phyloP scores from a whole-genome alignment of 2,329 filamentous ascomycete genomes.

The Exophiala aquamarina region DNA sequence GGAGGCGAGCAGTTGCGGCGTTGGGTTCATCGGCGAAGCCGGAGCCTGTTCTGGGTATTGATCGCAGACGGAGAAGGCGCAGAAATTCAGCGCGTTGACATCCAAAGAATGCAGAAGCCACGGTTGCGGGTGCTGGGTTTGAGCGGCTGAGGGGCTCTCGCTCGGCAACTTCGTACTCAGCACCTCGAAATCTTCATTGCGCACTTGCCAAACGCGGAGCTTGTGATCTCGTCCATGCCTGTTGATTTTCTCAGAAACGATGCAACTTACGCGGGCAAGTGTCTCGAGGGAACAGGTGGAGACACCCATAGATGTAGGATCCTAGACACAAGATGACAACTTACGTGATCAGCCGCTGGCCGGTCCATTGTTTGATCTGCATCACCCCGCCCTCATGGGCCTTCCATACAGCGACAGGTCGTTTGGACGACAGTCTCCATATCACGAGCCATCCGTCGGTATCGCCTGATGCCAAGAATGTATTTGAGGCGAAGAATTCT shows the following conservation, averaged over 20 bases:
- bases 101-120: constrained; percentile 83
- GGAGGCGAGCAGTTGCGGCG: constrained; percentile 63
- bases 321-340: constrained; percentile 39
- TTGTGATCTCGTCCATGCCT: constrained; percentile 91
- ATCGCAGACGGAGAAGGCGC: constrained; percentile 69
- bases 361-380: constrained; percentile 68
- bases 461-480: constrained; percentile 80
- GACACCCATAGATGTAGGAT: too few relatives aligned
- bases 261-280: too few relatives aligned
- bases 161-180: constrained; percentile 71
- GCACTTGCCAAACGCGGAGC: constrained; percentile 79
- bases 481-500: constrained; percentile 70
- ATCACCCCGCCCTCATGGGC: constrained; percentile 78
- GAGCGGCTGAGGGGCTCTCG: constrained; percentile 52
- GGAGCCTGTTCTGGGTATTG: constrained; percentile 24
- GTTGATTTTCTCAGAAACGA: not conserved
- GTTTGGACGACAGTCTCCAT: constrained; percentile 81
- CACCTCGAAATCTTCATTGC: constrained; percentile 56
- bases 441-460: constrained; percentile 84
- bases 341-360: constrained; percentile 79
- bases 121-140: constrained; percentile 58
- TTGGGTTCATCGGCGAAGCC: not conserved
- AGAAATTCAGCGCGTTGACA: constrained; percentile 96
- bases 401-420: constrained; percentile 80
- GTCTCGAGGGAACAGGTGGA: too few relatives aligned